Base-by-base conservation (phyloP, 768 basidiomycete genomes). In the Tulasnella sp. region DNA sequence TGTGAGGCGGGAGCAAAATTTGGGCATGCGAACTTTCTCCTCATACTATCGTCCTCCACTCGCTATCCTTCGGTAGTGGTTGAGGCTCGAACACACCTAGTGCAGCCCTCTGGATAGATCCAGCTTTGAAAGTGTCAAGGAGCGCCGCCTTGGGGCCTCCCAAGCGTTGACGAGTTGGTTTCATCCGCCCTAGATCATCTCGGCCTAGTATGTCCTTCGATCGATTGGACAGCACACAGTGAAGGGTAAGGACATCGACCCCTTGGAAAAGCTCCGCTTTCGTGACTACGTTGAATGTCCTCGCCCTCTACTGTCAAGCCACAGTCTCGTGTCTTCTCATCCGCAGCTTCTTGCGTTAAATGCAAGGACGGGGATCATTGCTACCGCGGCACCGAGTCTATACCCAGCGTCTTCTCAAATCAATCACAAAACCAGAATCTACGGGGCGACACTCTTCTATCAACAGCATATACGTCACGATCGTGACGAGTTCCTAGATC, bases 31-130 rank as follows among this genome's bases (percentile, higher is more conserved):
- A 15, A 15, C 34, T 15, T 7, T 5, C 15, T 15, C 34, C 34
- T 15, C 34, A 38, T 38, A 15, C 34, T 54, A 79, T 66, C 32
- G 67, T 72, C 51, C 82, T 73, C 19, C 83, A 61, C 0, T 80
- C 76, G 65, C 83, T 78, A 51, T 79, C 76, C 38, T 79, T 62
- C 3, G 81, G 80, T 54, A 84, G 69, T n/a, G 84, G 85, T 65
- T 86, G 82, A 34, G 76, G 65, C 48, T 83, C 82, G 65, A 78
- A 85, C 1, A 86, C 84, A 67, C 85, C 84, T 54, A 85, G 67
- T 0, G 80, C 84, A 0, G 78, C 83, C 0, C 81, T 83, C 2
- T 76, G 75, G 32, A 85, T 82, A 45, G 62, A 70, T 42, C 73
- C 74, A 32, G 75, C 66, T 58, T 73, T 67, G 61, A 85, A 66